Evolutionary conservation across 2,329 filamentous ascomycete genomes (phyloP), one percentile per base, ranked within the genome.

Genomic region (Incumbomyces lentus): DNA sequence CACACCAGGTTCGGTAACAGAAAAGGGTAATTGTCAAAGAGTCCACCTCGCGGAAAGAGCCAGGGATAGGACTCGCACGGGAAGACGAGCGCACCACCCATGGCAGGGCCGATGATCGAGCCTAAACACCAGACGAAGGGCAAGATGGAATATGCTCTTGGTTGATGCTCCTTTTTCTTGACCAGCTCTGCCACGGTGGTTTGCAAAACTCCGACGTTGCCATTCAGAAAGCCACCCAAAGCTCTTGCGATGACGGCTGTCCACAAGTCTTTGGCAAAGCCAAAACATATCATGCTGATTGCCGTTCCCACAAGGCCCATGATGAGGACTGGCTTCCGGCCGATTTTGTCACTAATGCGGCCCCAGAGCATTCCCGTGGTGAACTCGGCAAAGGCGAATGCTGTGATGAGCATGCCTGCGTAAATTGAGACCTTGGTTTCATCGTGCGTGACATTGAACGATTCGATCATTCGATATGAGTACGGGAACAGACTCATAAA

Each of bases 401-500:
- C 84, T 2, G 90, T 95, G 1, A 90, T 96, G 52, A 96, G 88
- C 80, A 95, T 86, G 59, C 92, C 90, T 19, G 87, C 88, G 64
- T 95, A 96, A 47, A 95, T 79, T 12, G 89, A 86, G 56, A 95
- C 93, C 62, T 84, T 80, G 58, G 76, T 81, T 52, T 84, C 73
- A 61, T 88, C 80, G 39, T 86, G 73, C 52, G 88, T 86, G 62
- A 95, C 82, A 59, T 85, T 74, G 67, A 96, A 96, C 51, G 88
- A 87, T 59, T 88, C 75, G 57, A 96, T 84, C 92, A 98, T 96
- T 71, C 85, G 90, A 71, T 95, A 96, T 58, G 94, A 88, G 66
- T 96, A 98, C 1, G 92, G 92, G 63, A 98, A 96, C 58, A 96
- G 95, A 45, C 89, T 95, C 87, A 95, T 96, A 74, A 98, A 96